These are phyloP conservation scores for Cutaneotrichosporon daszewskae DNA, from an alignment of 1,284 basidiomycete species.

Conservation along the genomic window DNA sequence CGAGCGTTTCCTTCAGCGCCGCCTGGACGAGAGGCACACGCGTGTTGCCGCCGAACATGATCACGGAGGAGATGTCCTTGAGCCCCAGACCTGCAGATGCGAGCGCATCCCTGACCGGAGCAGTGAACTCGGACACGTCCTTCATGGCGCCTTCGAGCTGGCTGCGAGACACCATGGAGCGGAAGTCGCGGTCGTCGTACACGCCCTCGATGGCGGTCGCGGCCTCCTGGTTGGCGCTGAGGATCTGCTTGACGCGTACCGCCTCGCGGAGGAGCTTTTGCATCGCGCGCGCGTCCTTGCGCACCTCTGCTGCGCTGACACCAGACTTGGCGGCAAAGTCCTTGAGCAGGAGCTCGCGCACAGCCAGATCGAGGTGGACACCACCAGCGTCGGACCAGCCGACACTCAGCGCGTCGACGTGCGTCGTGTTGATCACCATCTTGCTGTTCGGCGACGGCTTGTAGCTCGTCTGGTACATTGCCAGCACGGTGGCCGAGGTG, in stretches of 20 bases:
- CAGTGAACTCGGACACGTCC: conserved; percentile 55
- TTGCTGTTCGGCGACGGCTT: conserved; percentile 49
- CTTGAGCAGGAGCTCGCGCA: conserved; percentile 73
- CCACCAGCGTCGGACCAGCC: conserved; percentile 80
- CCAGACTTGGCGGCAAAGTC: conserved; percentile 61
- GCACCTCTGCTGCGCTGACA: conserved; percentile 27
- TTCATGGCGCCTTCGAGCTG: conserved; percentile 70
- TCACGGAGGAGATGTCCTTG: conserved; percentile 71
- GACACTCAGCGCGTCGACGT: conserved; percentile 68
- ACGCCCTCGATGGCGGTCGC: conserved; percentile 72
- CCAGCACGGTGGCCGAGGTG: conserved; percentile 78
- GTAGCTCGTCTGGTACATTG: conserved; percentile 59
- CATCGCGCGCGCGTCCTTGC: conserved; percentile 71
- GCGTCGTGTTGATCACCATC: conserved; percentile 56
- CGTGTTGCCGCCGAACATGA: conserved; percentile 83
- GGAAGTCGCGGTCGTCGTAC: conserved; percentile 86
- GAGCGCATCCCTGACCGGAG: conserved; percentile 74
- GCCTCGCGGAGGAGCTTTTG: conserved; percentile 93
- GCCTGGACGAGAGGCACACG: conserved; percentile 87
- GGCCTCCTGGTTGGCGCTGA: conserved; percentile 87
- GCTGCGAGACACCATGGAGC: conserved; percentile 66
- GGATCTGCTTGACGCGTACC: conserved; percentile 79
- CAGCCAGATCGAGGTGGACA: conserved; percentile 71
- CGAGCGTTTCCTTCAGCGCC: conserved; percentile 68
- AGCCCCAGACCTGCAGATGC: conserved; percentile 62